Percentiles rank a stretch among this genome's conserved stretches.
phyloP scores from a whole-genome alignment of 257 asterid species.

The Solanum pinnatisectum region DNA sequence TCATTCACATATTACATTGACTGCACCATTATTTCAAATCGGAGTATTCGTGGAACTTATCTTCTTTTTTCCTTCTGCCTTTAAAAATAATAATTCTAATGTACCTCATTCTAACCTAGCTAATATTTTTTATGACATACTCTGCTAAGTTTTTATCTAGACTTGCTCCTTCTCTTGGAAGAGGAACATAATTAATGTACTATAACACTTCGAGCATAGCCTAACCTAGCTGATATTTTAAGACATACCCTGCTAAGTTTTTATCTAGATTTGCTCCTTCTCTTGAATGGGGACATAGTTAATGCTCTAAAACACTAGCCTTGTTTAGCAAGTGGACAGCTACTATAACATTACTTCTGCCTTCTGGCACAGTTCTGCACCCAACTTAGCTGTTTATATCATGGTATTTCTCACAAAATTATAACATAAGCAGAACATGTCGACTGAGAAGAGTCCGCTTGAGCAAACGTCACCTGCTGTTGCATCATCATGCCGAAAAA shows the following conservation, averaged over 20 bases:
- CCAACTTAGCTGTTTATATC: not conserved
- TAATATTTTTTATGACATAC: not conserved
- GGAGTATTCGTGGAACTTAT: not conserved
- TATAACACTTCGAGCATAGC: not conserved
- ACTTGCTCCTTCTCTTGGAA: not conserved
- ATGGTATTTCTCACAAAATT: not conserved
- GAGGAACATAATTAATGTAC: not conserved
- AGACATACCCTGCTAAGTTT: not conserved
- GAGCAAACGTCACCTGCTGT: not conserved
- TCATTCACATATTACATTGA: not conserved
- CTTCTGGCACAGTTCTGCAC: not conserved
- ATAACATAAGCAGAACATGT: not conserved
- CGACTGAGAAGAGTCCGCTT: not conserved
- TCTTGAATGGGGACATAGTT: not conserved
- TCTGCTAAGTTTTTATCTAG: not conserved
- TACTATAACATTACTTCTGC: not conserved
- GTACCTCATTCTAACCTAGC: not conserved
- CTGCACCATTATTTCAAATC: not conserved
- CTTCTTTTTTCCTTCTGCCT: not conserved
- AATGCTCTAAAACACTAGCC: not conserved
- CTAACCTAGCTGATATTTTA: not conserved
- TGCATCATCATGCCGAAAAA: constrained; percentile 14
- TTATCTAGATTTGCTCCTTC: not conserved
- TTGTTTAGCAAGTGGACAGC: not conserved
- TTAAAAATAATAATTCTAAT: not conserved